phyloP scores from a whole-genome alignment of 768 basidiomycete species.

The Podaxis carcinomalis region DNA sequence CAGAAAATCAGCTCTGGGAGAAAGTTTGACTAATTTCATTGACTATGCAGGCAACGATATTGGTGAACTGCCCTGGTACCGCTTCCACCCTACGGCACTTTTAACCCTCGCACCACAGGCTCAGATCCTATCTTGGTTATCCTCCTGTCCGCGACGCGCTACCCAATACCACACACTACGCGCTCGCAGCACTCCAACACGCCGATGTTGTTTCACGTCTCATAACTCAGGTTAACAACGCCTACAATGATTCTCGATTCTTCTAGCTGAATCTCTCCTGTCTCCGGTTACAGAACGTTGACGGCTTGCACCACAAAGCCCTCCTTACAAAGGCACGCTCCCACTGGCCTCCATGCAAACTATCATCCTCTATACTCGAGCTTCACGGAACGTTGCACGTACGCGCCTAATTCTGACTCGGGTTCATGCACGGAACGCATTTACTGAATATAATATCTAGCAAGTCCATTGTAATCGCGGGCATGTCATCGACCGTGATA shows the following conservation, averaged over 20 bases:
- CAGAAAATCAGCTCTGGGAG: neutral
- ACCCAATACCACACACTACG: conserved; percentile 88
- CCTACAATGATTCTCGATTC: neutral
- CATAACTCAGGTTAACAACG: conserved; percentile 66
- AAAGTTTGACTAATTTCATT: neutral
- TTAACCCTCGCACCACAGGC: conserved; percentile 28
- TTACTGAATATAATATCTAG: conserved; percentile 25
- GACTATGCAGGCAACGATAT: conserved; percentile 67
- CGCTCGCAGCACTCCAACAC: conserved; percentile 79
- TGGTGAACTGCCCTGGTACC: conserved; percentile 38
- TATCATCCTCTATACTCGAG: conserved; percentile 56
- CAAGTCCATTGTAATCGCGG: conserved; percentile 75
- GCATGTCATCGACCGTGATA: conserved; percentile 61
- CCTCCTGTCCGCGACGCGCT: conserved; percentile 76
- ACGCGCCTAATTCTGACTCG: conserved; percentile 1
- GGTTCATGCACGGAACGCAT: neutral
- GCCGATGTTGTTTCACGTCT: conserved; percentile 53
- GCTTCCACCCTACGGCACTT: neutral
- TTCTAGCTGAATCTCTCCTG: neutral
- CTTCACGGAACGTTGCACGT: conserved; percentile 89
- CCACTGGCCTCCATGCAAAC: conserved; percentile 33
- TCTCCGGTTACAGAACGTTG: conserved; percentile 60
- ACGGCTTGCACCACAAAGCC: conserved; percentile 88
- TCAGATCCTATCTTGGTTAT: conserved; percentile 82
- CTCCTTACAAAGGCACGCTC: conserved; percentile 29